Percentiles rank a stretch among this genome's conserved stretches.
Evolutionary conservation across 768 basidiomycete genomes (phyloP).

Genomic region (Exidia glandulosa): DNA sequence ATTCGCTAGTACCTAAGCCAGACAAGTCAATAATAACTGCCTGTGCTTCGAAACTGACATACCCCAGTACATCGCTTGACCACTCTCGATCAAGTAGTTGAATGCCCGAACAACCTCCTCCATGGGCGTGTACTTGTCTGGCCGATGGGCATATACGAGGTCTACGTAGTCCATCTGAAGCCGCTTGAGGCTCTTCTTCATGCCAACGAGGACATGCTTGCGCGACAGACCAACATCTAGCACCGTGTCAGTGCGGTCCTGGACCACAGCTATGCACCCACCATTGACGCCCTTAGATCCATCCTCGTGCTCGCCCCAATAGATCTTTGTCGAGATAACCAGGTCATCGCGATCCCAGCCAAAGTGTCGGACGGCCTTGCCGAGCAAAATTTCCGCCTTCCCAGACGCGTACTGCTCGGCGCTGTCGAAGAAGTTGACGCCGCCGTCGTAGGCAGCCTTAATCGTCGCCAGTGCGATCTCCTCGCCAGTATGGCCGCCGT

Average conservation of each 20-base stretch:
- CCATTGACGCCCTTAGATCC: constrained; percentile 5
- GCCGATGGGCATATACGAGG: constrained; percentile 17
- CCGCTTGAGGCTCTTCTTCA: constrained; percentile 51
- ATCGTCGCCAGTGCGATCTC: constrained; percentile 7
- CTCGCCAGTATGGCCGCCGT: constrained; percentile 7
- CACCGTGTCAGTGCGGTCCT: background rate
- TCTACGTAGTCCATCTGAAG: constrained; percentile 69
- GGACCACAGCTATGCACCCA: background rate
- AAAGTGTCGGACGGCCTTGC: constrained; percentile 8
- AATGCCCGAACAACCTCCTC: constrained; percentile 77
- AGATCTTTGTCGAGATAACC: constrained; percentile 10
- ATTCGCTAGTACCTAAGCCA: constrained; percentile 15
- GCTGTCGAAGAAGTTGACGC: constrained; percentile 11
- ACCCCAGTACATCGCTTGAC: constrained; percentile 56
- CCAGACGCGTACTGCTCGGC: constrained; percentile 6
- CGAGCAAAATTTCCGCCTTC: constrained; percentile 5
- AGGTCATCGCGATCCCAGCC: constrained; percentile 8
- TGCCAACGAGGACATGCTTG: constrained; percentile 35
- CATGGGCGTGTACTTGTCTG: background rate
- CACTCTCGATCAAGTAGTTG: constrained; percentile 56
- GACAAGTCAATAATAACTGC: background rate
- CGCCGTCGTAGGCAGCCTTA: constrained; percentile 8
- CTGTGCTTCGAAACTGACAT: constrained; percentile 33
- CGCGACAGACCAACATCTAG: background rate
- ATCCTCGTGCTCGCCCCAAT: constrained; percentile 8